Evolutionary conservation across 1,284 basidiomycete species (phyloP).

Genomic region (Ceratobasidium sp.): DNA sequence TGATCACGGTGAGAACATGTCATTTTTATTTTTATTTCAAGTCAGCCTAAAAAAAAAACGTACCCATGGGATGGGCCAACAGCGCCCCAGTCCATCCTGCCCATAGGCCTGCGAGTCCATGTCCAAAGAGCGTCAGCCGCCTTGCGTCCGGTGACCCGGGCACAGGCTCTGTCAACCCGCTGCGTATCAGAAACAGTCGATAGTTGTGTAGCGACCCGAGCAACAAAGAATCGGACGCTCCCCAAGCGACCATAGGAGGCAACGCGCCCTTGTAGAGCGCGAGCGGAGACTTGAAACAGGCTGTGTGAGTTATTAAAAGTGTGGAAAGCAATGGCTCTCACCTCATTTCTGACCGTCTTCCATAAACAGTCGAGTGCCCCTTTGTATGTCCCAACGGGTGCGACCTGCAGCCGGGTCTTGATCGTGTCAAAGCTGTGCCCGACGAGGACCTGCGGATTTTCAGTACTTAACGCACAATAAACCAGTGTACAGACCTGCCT

Average conservation of each 20-base stretch:
- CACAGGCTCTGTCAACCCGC: slow-evolving; percentile 62
- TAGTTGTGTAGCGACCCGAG: slow-evolving; percentile 79
- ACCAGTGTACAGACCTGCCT: slow-evolving; percentile 53
- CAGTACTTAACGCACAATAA: slow-evolving; percentile 42
- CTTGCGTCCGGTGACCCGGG: slow-evolving; percentile 54
- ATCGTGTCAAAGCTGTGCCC: slow-evolving; percentile 78
- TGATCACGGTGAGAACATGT: slow-evolving; percentile 50
- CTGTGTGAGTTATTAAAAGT: not conserved
- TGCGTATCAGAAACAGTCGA: slow-evolving; percentile 63
- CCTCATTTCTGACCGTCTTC: slow-evolving; percentile 70
- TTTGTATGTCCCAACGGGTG: slow-evolving; percentile 70
- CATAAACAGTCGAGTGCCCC: slow-evolving; percentile 71
- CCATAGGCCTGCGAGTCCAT: slow-evolving; percentile 72
- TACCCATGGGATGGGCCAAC: slow-evolving; percentile 15
- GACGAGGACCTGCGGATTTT: slow-evolving; percentile 62
- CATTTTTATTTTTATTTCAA: not conserved
- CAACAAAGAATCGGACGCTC: slow-evolving; percentile 74
- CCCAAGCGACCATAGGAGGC: slow-evolving; percentile 79
- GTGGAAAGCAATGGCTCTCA: slow-evolving; percentile 47
- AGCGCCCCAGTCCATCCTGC: slow-evolving; percentile 75
- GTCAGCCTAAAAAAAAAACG: not conserved
- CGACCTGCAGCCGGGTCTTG: slow-evolving; percentile 77
- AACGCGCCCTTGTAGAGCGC: slow-evolving; percentile 75
- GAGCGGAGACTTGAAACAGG: slow-evolving; percentile 55
- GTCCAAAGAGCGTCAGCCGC: slow-evolving; percentile 64